phyloP scores from a whole-genome alignment of 306 rosid genomes.

The Dalbergia cochinchinensis region DNA sequence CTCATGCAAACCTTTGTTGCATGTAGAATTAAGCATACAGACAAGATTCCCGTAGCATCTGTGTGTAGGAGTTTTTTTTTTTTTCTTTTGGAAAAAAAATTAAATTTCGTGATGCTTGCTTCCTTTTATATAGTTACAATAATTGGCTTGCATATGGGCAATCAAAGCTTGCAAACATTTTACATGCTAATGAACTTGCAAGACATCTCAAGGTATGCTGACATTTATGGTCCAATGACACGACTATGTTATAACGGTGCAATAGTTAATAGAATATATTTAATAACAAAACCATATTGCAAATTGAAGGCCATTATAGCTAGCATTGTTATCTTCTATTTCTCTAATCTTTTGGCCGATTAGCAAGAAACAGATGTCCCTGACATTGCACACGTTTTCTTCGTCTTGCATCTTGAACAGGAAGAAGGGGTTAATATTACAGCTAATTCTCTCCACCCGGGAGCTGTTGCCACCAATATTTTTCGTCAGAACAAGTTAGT shows the following conservation, averaged over 20 bases:
- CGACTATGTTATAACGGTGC: not conserved
- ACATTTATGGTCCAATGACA: slow-evolving; percentile 22
- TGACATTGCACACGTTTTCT: not conserved
- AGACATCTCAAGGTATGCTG: slow-evolving; percentile 59
- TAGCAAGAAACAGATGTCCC: no score
- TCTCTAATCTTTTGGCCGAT: no score
- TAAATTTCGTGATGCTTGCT: not conserved
- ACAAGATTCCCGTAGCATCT: not conserved
- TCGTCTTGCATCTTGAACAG: slow-evolving; percentile 57
- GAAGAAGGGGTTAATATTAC: slow-evolving; percentile 70
- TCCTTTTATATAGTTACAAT: slow-evolving; percentile 56
- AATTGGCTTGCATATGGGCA: slow-evolving; percentile 77
- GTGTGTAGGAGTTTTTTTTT: slow-evolving; percentile 21
- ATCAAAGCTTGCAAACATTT: slow-evolving; percentile 84
- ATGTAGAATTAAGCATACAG: not conserved
- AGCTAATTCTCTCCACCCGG: slow-evolving; percentile 93
- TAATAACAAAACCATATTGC: not conserved
- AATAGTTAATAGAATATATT: not conserved
- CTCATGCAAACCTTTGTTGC: not conserved
- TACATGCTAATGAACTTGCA: slow-evolving; percentile 86
- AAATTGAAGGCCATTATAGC: not conserved
- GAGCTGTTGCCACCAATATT: slow-evolving; percentile 69
- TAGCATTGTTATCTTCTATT: no score
- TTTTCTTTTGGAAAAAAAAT: no score
- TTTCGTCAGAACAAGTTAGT: slow-evolving; percentile 52